Percentiles rank a stretch among this genome's conserved stretches.
phyloP scores from a whole-genome alignment of 805 yeast genomes.

The Candida nitratophila region DNA sequence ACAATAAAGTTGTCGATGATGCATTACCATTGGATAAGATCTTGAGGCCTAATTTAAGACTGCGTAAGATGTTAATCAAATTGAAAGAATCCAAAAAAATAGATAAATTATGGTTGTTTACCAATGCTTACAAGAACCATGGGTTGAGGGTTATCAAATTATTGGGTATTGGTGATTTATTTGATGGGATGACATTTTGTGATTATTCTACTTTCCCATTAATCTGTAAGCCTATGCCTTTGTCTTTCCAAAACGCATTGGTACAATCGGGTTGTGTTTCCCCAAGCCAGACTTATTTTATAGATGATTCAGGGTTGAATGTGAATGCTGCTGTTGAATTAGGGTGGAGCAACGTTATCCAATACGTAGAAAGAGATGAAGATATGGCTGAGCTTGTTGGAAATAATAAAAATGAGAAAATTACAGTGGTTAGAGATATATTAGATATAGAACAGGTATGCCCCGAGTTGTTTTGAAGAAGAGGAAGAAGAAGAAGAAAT shows the following conservation, averaged over 20 bases:
- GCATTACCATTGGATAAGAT: slow-evolving; percentile 79
- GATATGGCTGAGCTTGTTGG: slow-evolving; percentile 33
- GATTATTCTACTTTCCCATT: slow-evolving; percentile 69
- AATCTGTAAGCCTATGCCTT: slow-evolving; percentile 83
- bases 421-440: slow-evolving; percentile 49
- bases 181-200: slow-evolving; percentile 92
- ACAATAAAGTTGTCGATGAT: slow-evolving; percentile 86
- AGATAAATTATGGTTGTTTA: slow-evolving; percentile 81
- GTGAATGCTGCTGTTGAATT: slow-evolving; percentile 63
- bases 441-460: slow-evolving; percentile 44
- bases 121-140: slow-evolving; percentile 91
- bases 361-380: slow-evolving; percentile 65
- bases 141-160: slow-evolving; percentile 74
- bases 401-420: slow-evolving; percentile 31
- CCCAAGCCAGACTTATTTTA: slow-evolving; percentile 53
- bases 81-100: slow-evolving; percentile 42
- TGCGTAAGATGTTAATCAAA: slow-evolving; percentile 45
- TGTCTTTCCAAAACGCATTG: slow-evolving; percentile 60
- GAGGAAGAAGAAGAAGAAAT: background rate
- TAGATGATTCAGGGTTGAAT: slow-evolving; percentile 83
- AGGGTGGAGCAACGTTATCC: slow-evolving; percentile 69
- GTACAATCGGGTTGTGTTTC: slow-evolving; percentile 50
- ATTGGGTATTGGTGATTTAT: slow-evolving; percentile 84
- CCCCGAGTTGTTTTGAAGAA: slow-evolving; percentile 39
- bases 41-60: slow-evolving; percentile 51